Percentiles rank a stretch among this genome's conserved stretches.
Conservation (phyloP, 192 early-diverging fungal genomes). For the Pecoramyces ruminantium region DNA sequence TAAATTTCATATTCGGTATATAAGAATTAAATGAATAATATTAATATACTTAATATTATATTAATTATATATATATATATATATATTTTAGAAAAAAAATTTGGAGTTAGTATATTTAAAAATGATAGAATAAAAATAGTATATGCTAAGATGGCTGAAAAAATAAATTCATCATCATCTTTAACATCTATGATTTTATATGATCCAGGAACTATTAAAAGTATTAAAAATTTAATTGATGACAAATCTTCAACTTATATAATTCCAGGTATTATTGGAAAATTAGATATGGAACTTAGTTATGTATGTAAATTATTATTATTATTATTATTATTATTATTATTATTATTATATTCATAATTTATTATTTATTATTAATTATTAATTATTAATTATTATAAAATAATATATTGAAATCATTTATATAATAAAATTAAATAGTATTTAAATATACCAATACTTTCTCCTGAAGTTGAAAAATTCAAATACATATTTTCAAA, state of each 20-base stretch:
- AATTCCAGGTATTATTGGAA: neutral
- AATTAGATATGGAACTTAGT: neutral
- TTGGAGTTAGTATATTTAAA: neutral
- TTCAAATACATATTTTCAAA: neutral
- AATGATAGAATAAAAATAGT: neutral
- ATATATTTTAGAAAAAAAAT: neutral
- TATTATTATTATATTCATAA: neutral
- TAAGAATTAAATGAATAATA: too few species aligned
- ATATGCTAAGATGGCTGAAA: neutral
- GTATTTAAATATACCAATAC: neutral
- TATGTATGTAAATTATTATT: neutral
- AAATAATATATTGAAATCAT: too few species aligned
- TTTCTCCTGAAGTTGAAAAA: neutral
- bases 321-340: too few species aligned
- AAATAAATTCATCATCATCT: neutral
- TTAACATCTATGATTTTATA: neutral
- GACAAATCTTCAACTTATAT: neutral
- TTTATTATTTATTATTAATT: neutral
- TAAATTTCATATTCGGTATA: neutral
- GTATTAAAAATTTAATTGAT: neutral
- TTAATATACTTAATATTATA: too few species aligned
- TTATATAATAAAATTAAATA: too few species aligned
- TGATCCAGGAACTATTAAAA: neutral
- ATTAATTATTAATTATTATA: too few species aligned
- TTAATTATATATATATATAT: neutral